Evolutionary conservation across 306 rosid genomes (phyloP).

Genomic region (Quercus ilex): DNA sequence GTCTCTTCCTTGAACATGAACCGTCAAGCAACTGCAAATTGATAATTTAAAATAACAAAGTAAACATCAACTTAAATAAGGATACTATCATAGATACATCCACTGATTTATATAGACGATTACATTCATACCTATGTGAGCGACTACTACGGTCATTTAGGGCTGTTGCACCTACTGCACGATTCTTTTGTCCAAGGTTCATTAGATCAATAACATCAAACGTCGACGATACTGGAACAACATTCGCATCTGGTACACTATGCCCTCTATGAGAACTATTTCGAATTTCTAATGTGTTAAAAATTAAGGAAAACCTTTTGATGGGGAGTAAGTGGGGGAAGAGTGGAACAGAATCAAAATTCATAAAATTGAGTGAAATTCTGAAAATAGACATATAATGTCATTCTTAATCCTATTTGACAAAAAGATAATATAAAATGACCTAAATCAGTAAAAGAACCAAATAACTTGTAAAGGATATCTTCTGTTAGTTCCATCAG

Average conservation of each 20-base stretch:
- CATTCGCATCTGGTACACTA: slow-evolving; percentile 88
- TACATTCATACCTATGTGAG: slow-evolving; percentile 72
- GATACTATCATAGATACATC: slow-evolving; percentile 4
- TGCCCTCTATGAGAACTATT: slow-evolving; percentile 79
- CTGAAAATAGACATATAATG: not conserved
- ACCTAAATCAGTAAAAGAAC: not conserved
- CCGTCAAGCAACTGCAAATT: slow-evolving; percentile 87
- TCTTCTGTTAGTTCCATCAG: slow-evolving; percentile 88
- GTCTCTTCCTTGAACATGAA: slow-evolving; percentile 96
- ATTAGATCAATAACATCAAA: slow-evolving; percentile 83
- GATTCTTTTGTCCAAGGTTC: slow-evolving; percentile 91
- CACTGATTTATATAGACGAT: not conserved
- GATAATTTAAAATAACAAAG: slow-evolving; percentile 20
- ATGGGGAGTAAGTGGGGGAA: not conserved
- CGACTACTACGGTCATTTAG: slow-evolving; percentile 96
- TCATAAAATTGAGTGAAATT: not conserved
- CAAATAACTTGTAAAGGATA: slow-evolving; percentile 61
- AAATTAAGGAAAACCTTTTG: slow-evolving; percentile 44
- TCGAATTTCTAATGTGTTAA: slow-evolving; percentile 81
- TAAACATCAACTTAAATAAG: slow-evolving; percentile 9
- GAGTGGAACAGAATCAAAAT: not conserved
- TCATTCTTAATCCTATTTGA: not conserved
- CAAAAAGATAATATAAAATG: not conserved
- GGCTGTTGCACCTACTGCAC: slow-evolving; percentile 95
- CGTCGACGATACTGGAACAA: slow-evolving; percentile 73